These are phyloP conservation scores for Colletotrichum kahawae DNA, from an alignment of 2,329 filamentous ascomycete genomes.

Conservation along the genomic window DNA sequence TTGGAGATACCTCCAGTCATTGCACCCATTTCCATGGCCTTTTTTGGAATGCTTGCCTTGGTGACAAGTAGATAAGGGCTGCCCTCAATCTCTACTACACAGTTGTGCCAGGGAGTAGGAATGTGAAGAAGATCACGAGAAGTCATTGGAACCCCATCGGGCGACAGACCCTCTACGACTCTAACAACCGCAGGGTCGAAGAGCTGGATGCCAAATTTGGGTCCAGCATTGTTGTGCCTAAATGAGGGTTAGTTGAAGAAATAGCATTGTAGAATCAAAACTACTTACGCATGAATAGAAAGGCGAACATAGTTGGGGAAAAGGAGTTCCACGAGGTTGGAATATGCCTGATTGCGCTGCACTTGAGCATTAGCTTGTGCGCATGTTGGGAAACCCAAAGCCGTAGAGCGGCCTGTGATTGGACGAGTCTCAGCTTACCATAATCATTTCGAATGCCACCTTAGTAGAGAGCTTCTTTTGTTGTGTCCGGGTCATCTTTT, in stretches of 20 bases:
- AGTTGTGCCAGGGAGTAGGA: conserved; percentile 50
- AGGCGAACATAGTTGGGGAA: conserved; percentile 51
- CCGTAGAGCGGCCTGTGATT: background rate
- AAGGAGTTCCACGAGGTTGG: conserved; percentile 49
- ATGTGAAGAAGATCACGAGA: conserved; percentile 34
- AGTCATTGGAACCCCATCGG: conserved; percentile 21
- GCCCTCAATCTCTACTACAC: conserved; percentile 33
- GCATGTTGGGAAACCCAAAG: background rate
- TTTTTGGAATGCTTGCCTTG: conserved; percentile 22
- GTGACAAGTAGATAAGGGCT: conserved; percentile 25
- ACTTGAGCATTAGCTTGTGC: background rate
- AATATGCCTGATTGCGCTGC: conserved; percentile 50
- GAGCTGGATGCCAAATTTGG: conserved; percentile 46
- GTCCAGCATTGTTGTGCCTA: conserved; percentile 41
- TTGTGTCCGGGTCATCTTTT: conserved; percentile 29
- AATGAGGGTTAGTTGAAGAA: background rate
- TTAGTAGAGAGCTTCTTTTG: conserved; percentile 32
- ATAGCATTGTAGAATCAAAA: background rate
- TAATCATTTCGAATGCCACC: conserved; percentile 39
- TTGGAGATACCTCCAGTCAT: conserved; percentile 1
- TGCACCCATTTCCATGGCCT: conserved; percentile 13
- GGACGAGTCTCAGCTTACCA: conserved; percentile 17
- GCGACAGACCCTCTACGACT: conserved; percentile 36
- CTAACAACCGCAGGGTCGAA: conserved; percentile 35
- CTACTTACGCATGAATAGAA: conserved; percentile 48